Evolutionary conservation across 1,139 yeast species (phyloP).

Genomic region (Saccharomyces hybrid): DNA sequence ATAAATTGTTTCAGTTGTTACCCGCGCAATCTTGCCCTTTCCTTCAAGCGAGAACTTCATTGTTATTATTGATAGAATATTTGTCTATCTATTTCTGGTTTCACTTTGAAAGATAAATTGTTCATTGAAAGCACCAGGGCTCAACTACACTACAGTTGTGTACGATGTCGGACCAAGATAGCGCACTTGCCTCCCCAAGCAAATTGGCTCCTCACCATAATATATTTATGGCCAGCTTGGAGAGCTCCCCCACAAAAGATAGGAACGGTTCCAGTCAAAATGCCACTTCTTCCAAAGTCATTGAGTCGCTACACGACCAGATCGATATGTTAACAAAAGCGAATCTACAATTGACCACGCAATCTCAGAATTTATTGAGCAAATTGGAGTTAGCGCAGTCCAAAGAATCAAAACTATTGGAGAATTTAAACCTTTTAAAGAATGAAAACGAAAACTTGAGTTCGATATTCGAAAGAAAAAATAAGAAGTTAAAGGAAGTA

Average conservation of each 20-base stretch:
- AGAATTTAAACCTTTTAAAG: constrained; percentile 37
- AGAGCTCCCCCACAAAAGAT: not conserved
- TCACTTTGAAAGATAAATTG: not conserved
- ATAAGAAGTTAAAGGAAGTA: constrained; percentile 53
- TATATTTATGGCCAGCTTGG: constrained; percentile 12
- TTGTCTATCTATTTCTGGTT: not conserved
- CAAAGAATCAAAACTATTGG: constrained; percentile 53
- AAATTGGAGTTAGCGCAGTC: constrained; percentile 42
- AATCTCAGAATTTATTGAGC: constrained; percentile 43
- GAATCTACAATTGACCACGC: constrained; percentile 40
- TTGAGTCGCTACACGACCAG: constrained; percentile 51
- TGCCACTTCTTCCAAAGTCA: constrained; percentile 41
- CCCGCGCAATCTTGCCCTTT: not conserved
- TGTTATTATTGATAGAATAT: not conserved
- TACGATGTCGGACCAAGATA: not conserved
- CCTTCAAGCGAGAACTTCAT: not conserved
- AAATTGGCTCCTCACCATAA: constrained; percentile 13
- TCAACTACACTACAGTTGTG: not conserved
- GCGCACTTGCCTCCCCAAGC: constrained; percentile 7
- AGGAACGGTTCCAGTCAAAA: not conserved
- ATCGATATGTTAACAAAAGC: constrained; percentile 51
- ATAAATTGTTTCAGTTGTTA: not conserved
- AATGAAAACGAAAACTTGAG: constrained; percentile 64
- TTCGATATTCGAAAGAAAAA: constrained; percentile 55
- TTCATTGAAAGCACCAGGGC: not conserved